phyloP scores from a whole-genome alignment of 2,329 filamentous ascomycete species.

The Akanthomyces muscarius region DNA sequence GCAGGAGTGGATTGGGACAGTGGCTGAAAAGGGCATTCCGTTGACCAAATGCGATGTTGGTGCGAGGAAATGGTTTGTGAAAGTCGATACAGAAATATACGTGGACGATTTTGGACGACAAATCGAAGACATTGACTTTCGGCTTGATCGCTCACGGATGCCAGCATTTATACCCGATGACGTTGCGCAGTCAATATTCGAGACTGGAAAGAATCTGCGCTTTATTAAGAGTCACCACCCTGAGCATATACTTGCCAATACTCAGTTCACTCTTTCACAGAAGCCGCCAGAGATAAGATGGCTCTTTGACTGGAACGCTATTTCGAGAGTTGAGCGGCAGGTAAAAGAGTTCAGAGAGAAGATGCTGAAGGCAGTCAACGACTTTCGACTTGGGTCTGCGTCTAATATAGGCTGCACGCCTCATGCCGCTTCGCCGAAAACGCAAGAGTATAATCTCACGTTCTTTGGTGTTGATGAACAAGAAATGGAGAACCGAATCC shows the following conservation, averaged over 20 bases:
- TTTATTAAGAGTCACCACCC: slow-evolving; percentile 69
- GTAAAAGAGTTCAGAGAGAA: slow-evolving; percentile 40
- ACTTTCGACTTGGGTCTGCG: not conserved
- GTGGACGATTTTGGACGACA: slow-evolving; percentile 58
- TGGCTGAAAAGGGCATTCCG: slow-evolving; percentile 51
- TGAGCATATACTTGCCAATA: slow-evolving; percentile 61
- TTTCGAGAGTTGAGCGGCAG: slow-evolving; percentile 59
- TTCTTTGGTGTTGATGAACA: slow-evolving; percentile 47
- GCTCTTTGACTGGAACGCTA: slow-evolving; percentile 68
- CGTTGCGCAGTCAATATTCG: slow-evolving; percentile 68
- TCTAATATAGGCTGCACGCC: not conserved
- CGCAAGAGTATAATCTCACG: slow-evolving; percentile 26
- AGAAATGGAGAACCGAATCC: slow-evolving; percentile 45
- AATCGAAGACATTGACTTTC: slow-evolving; percentile 55
- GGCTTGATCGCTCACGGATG: slow-evolving; percentile 61
- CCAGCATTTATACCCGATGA: slow-evolving; percentile 69
- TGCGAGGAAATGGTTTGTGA: slow-evolving; percentile 55
- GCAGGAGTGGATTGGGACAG: slow-evolving; percentile 72
- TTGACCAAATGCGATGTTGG: slow-evolving; percentile 45
- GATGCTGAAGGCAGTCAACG: slow-evolving; percentile 26
- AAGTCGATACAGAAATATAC: slow-evolving; percentile 50
- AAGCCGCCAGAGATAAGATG: slow-evolving; percentile 59
- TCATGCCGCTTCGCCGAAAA: not conserved
- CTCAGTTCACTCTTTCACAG: slow-evolving; percentile 42
- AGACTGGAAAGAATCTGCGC: slow-evolving; percentile 71